These are phyloP conservation scores for Zychaea mexicana DNA, from an alignment of 371 early-diverging fungal genomes.

Conservation along the genomic window DNA sequence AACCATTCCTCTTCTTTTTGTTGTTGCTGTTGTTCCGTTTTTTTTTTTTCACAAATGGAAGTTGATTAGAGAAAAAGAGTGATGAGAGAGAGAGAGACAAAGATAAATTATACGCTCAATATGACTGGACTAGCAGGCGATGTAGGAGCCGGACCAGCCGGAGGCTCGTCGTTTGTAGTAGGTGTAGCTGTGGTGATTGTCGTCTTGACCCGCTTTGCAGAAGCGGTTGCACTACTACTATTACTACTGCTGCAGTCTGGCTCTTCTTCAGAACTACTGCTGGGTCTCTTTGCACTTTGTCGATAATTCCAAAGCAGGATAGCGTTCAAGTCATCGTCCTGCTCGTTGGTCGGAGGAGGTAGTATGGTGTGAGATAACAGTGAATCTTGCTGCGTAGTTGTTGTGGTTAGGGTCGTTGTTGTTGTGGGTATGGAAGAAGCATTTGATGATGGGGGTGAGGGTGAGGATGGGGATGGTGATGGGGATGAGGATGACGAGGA, in stretches of 20 bases:
- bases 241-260: neutral
- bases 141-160: neutral
- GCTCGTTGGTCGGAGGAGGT: neutral
- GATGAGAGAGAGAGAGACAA: neutral
- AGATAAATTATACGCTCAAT: slow-evolving; percentile 6
- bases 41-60: neutral
- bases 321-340: slow-evolving; percentile 2
- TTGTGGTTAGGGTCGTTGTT: too few species aligned
- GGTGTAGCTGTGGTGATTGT: too few species aligned
- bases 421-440: too few species aligned
- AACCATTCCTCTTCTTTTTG: neutral
- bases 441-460: too few species aligned
- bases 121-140: neutral
- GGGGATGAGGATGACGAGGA: neutral
- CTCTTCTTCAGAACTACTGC: neutral
- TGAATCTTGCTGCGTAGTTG: neutral
- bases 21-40: too few species aligned
- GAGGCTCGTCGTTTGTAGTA: neutral
- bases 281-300: neutral
- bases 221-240: neutral
- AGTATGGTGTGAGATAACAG: neutral
- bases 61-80: neutral
- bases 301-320: neutral
- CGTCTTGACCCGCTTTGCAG: slow-evolving; percentile 1
- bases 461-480: neutral